These are phyloP conservation scores for Coniferiporia weirii DNA, from an alignment of 1,284 basidiomycete genomes.

Conservation along the genomic window DNA sequence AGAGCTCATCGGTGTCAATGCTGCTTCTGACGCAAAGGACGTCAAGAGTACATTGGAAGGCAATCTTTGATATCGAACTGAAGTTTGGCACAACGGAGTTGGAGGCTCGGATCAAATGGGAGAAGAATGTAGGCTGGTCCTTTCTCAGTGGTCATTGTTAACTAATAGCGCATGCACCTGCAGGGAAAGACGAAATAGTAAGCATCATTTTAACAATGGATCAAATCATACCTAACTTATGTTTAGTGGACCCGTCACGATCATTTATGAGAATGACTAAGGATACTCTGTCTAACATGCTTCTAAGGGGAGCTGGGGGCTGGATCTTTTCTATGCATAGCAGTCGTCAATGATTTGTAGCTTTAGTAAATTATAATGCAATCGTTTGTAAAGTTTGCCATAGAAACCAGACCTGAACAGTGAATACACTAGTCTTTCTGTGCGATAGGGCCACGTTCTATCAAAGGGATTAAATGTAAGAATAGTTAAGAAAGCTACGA, in stretches of 20 bases:
- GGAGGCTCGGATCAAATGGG: conserved; percentile 74
- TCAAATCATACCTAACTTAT: conserved; percentile 9
- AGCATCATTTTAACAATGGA: conserved; percentile 25
- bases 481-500: no score
- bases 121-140: conserved; percentile 52
- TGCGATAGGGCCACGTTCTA: no score
- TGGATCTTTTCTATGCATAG: neutral
- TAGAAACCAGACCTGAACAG: no score
- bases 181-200: conserved; percentile 62
- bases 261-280: conserved; percentile 38
- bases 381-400: no score
- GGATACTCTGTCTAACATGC: neutral
- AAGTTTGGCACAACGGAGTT: conserved; percentile 77
- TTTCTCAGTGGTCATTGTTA: neutral
- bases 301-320: neutral
- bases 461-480: no score
- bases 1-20: conserved; percentile 46
- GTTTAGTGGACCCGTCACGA: conserved; percentile 64
- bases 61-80: conserved; percentile 74
- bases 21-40: conserved; percentile 13
- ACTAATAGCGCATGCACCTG: neutral
- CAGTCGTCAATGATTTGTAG: neutral
- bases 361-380: no score
- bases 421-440: no score
- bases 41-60: conserved; percentile 63